Evolutionary conservation across 2,329 filamentous ascomycete genomes (phyloP), one percentile per base, ranked within the genome.

Genomic region (Xylariaceae sp.): DNA sequence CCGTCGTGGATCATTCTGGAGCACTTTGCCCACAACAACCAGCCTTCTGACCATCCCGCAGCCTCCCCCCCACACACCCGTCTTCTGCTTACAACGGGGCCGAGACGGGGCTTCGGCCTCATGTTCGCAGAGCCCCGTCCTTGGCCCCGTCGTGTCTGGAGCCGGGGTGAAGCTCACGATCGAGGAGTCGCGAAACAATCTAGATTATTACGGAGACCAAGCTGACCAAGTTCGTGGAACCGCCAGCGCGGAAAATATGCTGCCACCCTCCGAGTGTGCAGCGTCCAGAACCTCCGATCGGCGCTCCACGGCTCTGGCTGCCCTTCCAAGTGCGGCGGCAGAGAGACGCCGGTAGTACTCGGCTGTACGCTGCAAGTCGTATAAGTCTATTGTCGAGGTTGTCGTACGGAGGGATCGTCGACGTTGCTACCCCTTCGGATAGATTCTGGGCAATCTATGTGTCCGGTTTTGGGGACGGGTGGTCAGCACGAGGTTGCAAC

Each of bases 281-380:
- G n/a, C n/a, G n/a, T n/a, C 27, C 27, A 29, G 27, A 29, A 26
- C 38, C 27, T 42, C 19, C 33, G 41, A 37, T 39, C 34, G 22
- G 32, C 36, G 18, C 14, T 33, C 29, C 36, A 31, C 35, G 38
- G 16, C 10, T 19, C 26, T 19, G 28, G 15, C 25, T 27, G 30
- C 14, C 17, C 24, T 7, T 26, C 12, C 6, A 26, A 10, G 8
- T 29, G 15, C 27, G 15, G 12, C 27, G 24, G n/a, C 24, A 23
- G 7, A 26, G 15, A 16, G 27, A 11, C 27, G 27, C n/a, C 11
- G 11, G 4, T 7, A 7, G 6, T 15, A 29, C 15, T 8, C 15
- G 27, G 13, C 11, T 29, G 15, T 29, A 16, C n/a, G 12, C 12
- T 17, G 15, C 6, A 18, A 6, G 11, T 29, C 27, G 18, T 15